Base-by-base conservation (phyloP, 2,329 filamentous ascomycete genomes). In the Knoxdaviesia proteae region DNA sequence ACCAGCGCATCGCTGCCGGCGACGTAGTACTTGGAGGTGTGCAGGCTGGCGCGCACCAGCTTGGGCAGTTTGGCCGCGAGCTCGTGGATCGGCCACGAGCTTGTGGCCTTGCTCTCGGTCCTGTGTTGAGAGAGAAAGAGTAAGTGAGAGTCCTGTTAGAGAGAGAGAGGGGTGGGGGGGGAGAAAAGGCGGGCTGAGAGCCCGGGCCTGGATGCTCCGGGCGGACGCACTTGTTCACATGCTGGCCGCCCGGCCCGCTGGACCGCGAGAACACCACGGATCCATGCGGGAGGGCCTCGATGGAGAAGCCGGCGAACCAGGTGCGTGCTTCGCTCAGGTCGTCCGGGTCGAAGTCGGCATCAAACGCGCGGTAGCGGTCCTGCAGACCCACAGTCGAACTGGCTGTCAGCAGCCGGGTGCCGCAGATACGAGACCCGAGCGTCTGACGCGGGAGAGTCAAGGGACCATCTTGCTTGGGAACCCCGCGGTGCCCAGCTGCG, bases 161-260 rank as follows among this genome's bases (percentile, higher is more conserved):
- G 29, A 30, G 32, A 40, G 8, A 10, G 39, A 31, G 39, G 32
- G 5, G 39, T 3, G 9, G 36, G 30, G 7, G 36, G 36, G 38
- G 11, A 20, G 20, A 20, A 20, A 20, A 20, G 2, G 20, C 20
- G 20, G 20, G 20, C 20, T 20, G 20, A 20, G 20, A 20, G 20
- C 20, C 20, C 20, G 3, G 20, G 20, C 20, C 20, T 20, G 20
- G 20, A 20, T 20, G 20, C 20, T 20, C 2, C 20, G 20, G 20
- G 20, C 33, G 2, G 32, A 54, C 64, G 42, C 51, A 75, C 71
- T 75, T 76, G 52, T 76, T 76, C 33, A 75, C 71, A 50, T 76
- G 69, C 49, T 76, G 71, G 2, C 71, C 71, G 8, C 71, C 71
- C 3, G 71, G 71, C 0, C 71, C 71, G 49, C 69, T 74, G 3